Base-by-base conservation (phyloP, 2,329 filamentous ascomycete genomes). In the Trichoderma sp. region DNA sequence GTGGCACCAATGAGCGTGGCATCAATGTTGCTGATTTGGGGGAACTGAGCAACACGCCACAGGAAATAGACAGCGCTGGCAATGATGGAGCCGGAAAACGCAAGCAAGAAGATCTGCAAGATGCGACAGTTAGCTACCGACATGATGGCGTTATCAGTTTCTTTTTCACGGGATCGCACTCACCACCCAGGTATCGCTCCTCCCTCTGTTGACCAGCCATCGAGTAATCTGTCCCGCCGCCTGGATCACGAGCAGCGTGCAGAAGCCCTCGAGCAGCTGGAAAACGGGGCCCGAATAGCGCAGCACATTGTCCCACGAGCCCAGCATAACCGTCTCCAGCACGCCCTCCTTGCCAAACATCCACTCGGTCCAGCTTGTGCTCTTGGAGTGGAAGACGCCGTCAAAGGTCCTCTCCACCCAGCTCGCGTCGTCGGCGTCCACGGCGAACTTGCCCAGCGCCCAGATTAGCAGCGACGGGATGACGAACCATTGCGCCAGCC, bases 171-270 rank as follows among this genome's bases (percentile, higher is more conserved):
- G 32, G 30, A 15, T 21, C 32, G 12, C 24, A 86, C 91, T 82
- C 86, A 96, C 94, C 89, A 98, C 93, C 96, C 95, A 98, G 74
- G 91, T 97, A 83, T 99, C 96, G 78, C 95, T 97, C 78, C 94
- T 90, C 77, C 95, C 94, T 78, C 93, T 87, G 83, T 98, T 98
- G 70, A 98, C 95, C 34, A 98, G 88, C 91, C 94, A 98, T 81
- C 93, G 89, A 24, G 96, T 97, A 75, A 98, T 94, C 81, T 98
- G 95, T 0, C 96, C 96, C 15, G 93, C 92, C 21, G 95, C 94
- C 82, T 99, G 96, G 72, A 99, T 98, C 75, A 98, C 95, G 71
- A 98, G 84, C 77, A 99, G 84, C 79, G 94, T 98, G 85, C 96
- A 98, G 83, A 99, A 99, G 7, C 96, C 96, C 82, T 99, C 96